Evolutionary conservation across 441 rosid species (phyloP).

Genomic region (Populus trichocarpa): DNA sequence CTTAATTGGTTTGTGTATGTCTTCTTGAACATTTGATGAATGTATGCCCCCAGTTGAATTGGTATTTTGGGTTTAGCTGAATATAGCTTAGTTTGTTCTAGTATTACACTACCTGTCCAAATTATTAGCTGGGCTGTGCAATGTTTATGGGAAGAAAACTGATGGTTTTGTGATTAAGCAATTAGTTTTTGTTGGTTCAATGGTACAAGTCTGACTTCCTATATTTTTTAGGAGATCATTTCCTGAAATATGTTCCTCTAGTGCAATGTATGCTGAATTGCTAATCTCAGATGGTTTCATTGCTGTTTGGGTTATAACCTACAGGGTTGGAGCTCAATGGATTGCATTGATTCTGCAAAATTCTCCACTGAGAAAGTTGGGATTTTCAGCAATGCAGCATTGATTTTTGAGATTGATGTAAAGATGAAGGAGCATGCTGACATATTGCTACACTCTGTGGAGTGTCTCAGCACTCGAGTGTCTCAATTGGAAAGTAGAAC

Average conservation of each 20-base stretch:
- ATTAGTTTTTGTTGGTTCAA: not conserved
- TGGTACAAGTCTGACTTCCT: not conserved
- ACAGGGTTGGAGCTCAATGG: constrained; percentile 30
- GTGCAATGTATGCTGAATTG: not conserved
- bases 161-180: not conserved
- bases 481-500: constrained; percentile 49
- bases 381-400: constrained; percentile 16
- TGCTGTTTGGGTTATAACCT: constrained; percentile 7
- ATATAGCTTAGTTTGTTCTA: not conserved
- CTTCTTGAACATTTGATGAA: not conserved
- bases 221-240: not conserved
- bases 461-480: constrained; percentile 40
- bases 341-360: constrained; percentile 14
- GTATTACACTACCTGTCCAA: not conserved
- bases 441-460: constrained; percentile 38
- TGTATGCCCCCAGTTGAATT: not conserved
- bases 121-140: not conserved
- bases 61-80: not conserved
- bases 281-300: not conserved
- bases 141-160: not conserved
- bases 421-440: constrained; percentile 47
- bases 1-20: not conserved
- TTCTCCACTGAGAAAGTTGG: constrained; percentile 17
- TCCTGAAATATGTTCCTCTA: not conserved
- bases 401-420: constrained; percentile 38